These are phyloP conservation scores for Groenewaldozyma sp. DNA, from an alignment of 1,139 yeast genomes.

Conservation along the genomic window DNA sequence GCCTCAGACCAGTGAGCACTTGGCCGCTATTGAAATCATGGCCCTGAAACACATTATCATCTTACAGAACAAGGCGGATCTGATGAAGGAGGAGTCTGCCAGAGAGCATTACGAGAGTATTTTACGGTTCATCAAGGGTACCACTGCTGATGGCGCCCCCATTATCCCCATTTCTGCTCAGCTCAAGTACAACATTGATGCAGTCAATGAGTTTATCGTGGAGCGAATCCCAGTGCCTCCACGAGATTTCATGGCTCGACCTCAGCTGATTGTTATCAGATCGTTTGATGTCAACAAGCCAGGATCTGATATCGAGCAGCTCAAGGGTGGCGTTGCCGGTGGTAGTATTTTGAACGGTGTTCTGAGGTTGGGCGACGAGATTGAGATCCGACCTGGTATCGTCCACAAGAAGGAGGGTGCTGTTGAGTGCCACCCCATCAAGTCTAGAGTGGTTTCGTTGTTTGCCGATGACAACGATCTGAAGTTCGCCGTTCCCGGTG, in stretches of 20 bases:
- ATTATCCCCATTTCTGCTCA: conserved; percentile 98
- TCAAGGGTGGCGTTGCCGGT: conserved; percentile 99
- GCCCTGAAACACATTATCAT: conserved; percentile 93
- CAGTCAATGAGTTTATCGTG: conserved; percentile 93
- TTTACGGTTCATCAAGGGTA: conserved; percentile 87
- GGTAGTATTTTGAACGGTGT: conserved; percentile 97
- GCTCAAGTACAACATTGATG: conserved; percentile 95
- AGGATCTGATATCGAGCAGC: conserved; percentile 93
- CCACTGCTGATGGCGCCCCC: conserved; percentile 98
- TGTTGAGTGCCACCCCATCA: conserved; percentile 92
- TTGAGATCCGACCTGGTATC: conserved; percentile 98
- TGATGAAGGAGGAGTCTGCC: conserved; percentile 96
- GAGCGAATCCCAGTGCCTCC: conserved; percentile 93
- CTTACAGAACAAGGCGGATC: conserved; percentile 95
- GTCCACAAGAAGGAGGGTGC: conserved; percentile 81
- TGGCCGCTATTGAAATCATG: conserved; percentile 99
- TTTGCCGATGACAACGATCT: conserved; percentile 97
- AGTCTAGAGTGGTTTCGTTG: conserved; percentile 84
- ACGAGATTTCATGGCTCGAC: conserved; percentile 89
- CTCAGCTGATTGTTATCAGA: conserved; percentile 93
- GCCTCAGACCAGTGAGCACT: conserved; percentile 98
- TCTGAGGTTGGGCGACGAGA: conserved; percentile 93
- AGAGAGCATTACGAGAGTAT: conserved; percentile 92
- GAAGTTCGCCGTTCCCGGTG: conserved; percentile 99
- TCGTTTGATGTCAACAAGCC: conserved; percentile 99